phyloP scores from a whole-genome alignment of 225 moss, liverwort and hornwort genomes.

The Anthoceros angustus region DNA sequence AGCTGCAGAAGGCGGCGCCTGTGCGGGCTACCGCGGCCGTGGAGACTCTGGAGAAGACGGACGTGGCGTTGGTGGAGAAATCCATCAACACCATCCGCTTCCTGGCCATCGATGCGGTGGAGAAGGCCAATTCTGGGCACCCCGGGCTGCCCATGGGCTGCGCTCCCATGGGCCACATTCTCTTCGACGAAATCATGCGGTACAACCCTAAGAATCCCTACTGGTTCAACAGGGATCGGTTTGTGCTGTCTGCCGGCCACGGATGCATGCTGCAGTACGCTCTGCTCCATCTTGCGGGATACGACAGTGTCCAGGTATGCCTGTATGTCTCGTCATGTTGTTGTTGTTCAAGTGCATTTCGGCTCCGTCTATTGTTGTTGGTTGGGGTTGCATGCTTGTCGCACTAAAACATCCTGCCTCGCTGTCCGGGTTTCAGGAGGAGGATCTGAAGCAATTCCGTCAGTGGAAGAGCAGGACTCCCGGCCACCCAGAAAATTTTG shows the following conservation, averaged over 20 bases:
- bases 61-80: slow-evolving; percentile 53
- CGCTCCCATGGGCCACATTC: slow-evolving; percentile 94
- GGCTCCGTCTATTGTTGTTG: background rate
- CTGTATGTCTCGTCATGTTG: background rate
- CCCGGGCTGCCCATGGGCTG: slow-evolving; percentile 97
- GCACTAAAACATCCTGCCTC: background rate
- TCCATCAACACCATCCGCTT: slow-evolving; percentile 86
- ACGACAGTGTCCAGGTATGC: slow-evolving; percentile 52
- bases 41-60: slow-evolving; percentile 69
- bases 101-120: slow-evolving; percentile 75
- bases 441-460: slow-evolving; percentile 80
- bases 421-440: slow-evolving; percentile 17
- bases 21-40: slow-evolving; percentile 27
- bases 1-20: slow-evolving; percentile 7
- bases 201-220: slow-evolving; percentile 78
- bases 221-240: slow-evolving; percentile 83
- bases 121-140: slow-evolving; percentile 98
- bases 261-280: slow-evolving; percentile 99
- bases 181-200: slow-evolving; percentile 92
- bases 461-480: slow-evolving; percentile 77
- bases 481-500: slow-evolving; percentile 93
- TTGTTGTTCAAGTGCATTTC: too few relatives aligned
- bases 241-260: slow-evolving; percentile 78
- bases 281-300: slow-evolving; percentile 76
- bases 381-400: background rate